phyloP scores from a whole-genome alignment of 108 stramenopile species.

The Fistulifera solaris region DNA sequence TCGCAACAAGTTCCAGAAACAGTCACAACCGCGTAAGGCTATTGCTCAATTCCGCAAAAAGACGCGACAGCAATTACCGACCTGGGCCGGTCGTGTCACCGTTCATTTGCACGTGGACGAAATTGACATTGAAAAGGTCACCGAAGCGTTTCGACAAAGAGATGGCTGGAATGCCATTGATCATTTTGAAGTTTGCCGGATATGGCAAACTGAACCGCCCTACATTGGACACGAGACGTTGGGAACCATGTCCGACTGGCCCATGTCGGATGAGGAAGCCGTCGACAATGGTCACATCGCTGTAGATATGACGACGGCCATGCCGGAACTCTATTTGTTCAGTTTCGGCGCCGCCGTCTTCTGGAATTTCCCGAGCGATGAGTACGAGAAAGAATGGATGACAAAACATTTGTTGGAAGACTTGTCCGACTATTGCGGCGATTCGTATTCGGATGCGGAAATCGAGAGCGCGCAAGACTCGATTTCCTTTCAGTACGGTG shows the following conservation, averaged over 20 bases:
- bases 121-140: constrained; percentile 26
- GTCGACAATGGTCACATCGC: too few species aligned
- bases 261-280: too few species aligned
- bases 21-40: constrained; percentile 22
- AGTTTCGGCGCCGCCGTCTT: constrained; percentile 37
- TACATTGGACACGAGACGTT: too few species aligned
- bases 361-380: constrained; percentile 31
- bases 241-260: too few species aligned
- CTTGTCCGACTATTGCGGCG: constrained; percentile 18
- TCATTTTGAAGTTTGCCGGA: constrained; percentile 32
- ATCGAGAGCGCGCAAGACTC: constrained; percentile 35
- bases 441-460: constrained; percentile 19
- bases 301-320: constrained; percentile 8
- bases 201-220: constrained; percentile 10
- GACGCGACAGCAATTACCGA: constrained; percentile 18
- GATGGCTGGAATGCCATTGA: constrained; percentile 28
- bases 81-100: constrained; percentile 34
- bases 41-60: constrained; percentile 33
- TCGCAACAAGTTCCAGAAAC: background rate
- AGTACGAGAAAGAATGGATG: constrained; percentile 24
- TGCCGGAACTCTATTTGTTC: constrained; percentile 40
- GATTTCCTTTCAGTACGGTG: constrained; percentile 36
- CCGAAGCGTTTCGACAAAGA: constrained; percentile 10
- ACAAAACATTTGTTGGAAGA: constrained; percentile 22
- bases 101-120: constrained; percentile 34